These are phyloP conservation scores for Dictyostelium brefeldianum DNA, from an alignment of 78 protist species.

Conservation along the genomic window DNA sequence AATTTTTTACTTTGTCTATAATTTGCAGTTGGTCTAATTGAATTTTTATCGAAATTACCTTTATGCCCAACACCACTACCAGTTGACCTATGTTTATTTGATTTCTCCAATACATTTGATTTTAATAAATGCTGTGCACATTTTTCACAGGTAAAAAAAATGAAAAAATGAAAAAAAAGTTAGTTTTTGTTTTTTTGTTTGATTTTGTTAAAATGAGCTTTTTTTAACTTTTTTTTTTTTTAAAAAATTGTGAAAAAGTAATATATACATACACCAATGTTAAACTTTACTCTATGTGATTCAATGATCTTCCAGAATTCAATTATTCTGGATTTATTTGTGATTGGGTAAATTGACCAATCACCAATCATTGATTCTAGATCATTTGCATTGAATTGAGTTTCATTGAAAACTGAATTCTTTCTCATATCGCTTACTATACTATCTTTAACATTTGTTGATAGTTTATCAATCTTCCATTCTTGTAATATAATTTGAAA, in stretches of 20 bases:
- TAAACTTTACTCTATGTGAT: neutral
- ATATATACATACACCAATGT: neutral
- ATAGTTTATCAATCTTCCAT: neutral
- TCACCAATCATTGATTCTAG: conserved; percentile 27
- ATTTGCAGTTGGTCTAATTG: conserved; percentile 1
- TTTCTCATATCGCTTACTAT: neutral
- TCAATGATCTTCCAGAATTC: neutral
- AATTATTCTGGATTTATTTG: neutral
- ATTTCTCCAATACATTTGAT: neutral
- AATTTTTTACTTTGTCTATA: neutral
- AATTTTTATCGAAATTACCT: conserved; percentile 16
- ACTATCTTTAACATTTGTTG: neutral
- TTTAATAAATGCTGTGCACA: neutral
- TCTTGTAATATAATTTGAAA: conserved; percentile 16
- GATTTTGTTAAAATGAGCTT: too few species aligned
- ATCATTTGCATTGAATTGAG: neutral
- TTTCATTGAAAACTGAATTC: neutral
- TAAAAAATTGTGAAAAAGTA: neutral
- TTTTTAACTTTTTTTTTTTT: too few species aligned
- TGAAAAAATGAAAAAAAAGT: neutral
- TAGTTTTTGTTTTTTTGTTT: too few species aligned
- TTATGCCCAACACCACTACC: neutral
- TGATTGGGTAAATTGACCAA: neutral
- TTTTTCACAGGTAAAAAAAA: neutral
- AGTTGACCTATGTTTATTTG: neutral